These are phyloP conservation scores for Lachnellula hyalina DNA, from an alignment of 2,329 filamentous ascomycete species.

Conservation along the genomic window DNA sequence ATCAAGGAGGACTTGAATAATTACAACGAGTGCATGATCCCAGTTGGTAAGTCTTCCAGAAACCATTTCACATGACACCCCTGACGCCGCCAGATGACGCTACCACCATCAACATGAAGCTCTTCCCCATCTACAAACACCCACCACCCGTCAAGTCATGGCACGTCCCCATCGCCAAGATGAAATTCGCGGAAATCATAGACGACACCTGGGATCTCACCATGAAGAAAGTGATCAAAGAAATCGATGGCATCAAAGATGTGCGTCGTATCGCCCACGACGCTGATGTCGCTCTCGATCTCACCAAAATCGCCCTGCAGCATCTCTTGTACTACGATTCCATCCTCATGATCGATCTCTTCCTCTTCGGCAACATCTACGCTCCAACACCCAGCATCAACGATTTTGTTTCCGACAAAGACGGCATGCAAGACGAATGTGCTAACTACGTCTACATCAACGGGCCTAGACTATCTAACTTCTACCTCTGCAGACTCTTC, in stretches of 20 bases:
- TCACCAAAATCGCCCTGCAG: constrained; percentile 79
- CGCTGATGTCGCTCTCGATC: constrained; percentile 79
- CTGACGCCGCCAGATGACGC: constrained; percentile 62
- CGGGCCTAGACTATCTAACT: constrained; percentile 43
- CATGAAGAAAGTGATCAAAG: constrained; percentile 70
- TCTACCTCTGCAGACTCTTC: constrained; percentile 76
- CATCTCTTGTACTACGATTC: constrained; percentile 93
- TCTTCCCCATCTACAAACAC: constrained; percentile 76
- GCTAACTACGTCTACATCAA: constrained; percentile 62
- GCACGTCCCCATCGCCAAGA: constrained; percentile 81
- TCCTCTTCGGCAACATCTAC: constrained; percentile 90
- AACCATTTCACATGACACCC: neutral
- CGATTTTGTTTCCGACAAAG: constrained; percentile 70
- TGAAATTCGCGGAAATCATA: constrained; percentile 58
- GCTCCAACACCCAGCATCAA: constrained; percentile 73
- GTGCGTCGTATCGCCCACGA: constrained; percentile 80
- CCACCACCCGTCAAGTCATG: constrained; percentile 76
- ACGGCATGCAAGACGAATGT: constrained; percentile 79
- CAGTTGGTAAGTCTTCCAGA: constrained; percentile 60
- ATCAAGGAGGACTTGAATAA: constrained; percentile 87
- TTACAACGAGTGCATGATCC: constrained; percentile 98
- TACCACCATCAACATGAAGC: constrained; percentile 93
- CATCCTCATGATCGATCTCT: constrained; percentile 85
- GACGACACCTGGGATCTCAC: constrained; percentile 71
- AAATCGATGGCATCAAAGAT: constrained; percentile 87